phyloP scores from a whole-genome alignment of 1,284 basidiomycete genomes.

The Ustilago bromivora region DNA sequence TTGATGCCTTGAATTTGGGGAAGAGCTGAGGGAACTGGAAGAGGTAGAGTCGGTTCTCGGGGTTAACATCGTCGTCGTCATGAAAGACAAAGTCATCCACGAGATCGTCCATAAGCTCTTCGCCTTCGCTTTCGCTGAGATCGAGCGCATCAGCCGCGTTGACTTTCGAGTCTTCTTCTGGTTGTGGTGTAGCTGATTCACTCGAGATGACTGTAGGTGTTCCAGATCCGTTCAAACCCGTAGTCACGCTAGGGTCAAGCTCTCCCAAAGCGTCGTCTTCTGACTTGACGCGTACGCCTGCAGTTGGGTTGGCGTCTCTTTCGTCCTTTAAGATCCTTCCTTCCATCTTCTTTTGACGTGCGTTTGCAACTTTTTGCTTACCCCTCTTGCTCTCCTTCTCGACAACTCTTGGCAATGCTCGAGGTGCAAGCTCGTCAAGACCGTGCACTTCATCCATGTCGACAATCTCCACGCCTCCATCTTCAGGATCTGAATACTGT shows the following conservation, averaged over 20 bases:
- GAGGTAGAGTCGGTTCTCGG: slow-evolving; percentile 79
- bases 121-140: slow-evolving; percentile 85
- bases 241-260: slow-evolving; percentile 8
- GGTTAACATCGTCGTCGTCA: slow-evolving; percentile 54
- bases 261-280: slow-evolving; percentile 40
- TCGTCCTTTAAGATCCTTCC: slow-evolving; percentile 39
- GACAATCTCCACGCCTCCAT: slow-evolving; percentile 70
- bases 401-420: slow-evolving; percentile 75
- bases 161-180: slow-evolving; percentile 69
- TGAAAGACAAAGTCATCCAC: slow-evolving; percentile 78
- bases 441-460: slow-evolving; percentile 84
- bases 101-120: slow-evolving; percentile 86
- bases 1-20: slow-evolving; percentile 76
- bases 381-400: slow-evolving; percentile 62
- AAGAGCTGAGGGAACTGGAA: slow-evolving; percentile 94
- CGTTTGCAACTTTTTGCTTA: slow-evolving; percentile 68
- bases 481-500: slow-evolving; percentile 51
- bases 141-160: slow-evolving; percentile 81
- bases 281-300: slow-evolving; percentile 39
- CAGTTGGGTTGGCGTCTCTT: slow-evolving; percentile 12
- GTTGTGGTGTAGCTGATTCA: slow-evolving; percentile 31
- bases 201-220: slow-evolving; percentile 20
- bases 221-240: not conserved
- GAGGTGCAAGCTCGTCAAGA: slow-evolving; percentile 90
- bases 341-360: slow-evolving; percentile 71